Evolutionary conservation across 164 flowering plant genomes (phyloP), one percentile per base, ranked within the genome.

Genomic region (Aristolochia contorta): DNA sequence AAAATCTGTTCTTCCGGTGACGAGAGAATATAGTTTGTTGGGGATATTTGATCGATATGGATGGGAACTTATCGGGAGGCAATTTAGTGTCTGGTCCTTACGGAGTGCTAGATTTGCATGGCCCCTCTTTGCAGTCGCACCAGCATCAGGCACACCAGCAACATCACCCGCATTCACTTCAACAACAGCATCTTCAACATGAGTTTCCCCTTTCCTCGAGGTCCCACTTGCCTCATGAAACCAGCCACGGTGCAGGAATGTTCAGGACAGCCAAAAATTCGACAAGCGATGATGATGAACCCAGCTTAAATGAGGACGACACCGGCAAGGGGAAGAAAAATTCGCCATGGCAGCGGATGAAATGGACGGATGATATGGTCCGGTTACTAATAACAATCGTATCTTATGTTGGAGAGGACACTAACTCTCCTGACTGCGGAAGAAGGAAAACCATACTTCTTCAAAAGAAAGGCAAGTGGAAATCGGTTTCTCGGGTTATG

Each of bases 401-500:
- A 19, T 52, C 58, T 20, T 66, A 60, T 27, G 47, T 66, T 24
- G 69, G 69, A 16, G 69, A 66, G 30, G 69, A 66, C 46, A 14
- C 63, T 2, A 41, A 16, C 18, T 37, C 65, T 15, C 62, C 69
- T 1, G 69, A 66, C n/a, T 51, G 71, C 22, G 56, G 62, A 19
- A 76, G 75, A 63, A 74, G 74, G 69, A 76, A 73, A 47, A 48
- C 64, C 23, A 72, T 65, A 27, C 56, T 61, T 12, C 49, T 74
- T 64, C 80, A 78, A 73, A 75, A 75, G 69, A 75, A 78, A 53
- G 78, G 81, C 33, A 77, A 74, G 48, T 74, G 78, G 78, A 74
- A 74, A 47, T 67, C 78, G 15, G 78, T 78, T 13, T 78, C 81
- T 16, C 30, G 60, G 65, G 78, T 74, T 12, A 78, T 78, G 81